phyloP scores from a whole-genome alignment of 1,284 basidiomycete genomes.

The Gymnopus androsaceus region DNA sequence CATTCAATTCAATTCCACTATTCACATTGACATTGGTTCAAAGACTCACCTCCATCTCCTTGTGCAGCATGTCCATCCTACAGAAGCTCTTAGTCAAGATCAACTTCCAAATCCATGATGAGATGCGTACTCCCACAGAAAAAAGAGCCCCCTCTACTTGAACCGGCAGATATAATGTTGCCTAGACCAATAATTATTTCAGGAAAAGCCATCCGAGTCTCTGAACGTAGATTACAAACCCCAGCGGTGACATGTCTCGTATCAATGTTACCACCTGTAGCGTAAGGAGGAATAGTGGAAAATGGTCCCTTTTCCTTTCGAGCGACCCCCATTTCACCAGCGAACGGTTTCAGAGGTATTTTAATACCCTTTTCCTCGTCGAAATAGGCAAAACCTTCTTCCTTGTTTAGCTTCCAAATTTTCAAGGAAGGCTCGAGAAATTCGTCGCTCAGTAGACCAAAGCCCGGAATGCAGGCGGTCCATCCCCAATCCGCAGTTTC shows the following conservation, averaged over 20 bases:
- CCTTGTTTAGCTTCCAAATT: slow-evolving; percentile 50
- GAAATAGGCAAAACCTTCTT: slow-evolving; percentile 47
- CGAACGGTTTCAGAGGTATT: slow-evolving; percentile 55
- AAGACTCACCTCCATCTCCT: slow-evolving; percentile 60
- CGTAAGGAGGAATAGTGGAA: slow-evolving; percentile 64
- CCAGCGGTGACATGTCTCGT: slow-evolving; percentile 56
- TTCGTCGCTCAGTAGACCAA: slow-evolving; percentile 59
- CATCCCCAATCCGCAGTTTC: slow-evolving; percentile 61
- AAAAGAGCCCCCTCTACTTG: slow-evolving; percentile 62
- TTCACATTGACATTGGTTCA: too few species aligned
- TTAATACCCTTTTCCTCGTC: slow-evolving; percentile 47
- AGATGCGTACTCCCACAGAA: slow-evolving; percentile 54
- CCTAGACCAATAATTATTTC: too few species aligned
- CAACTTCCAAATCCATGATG: background rate
- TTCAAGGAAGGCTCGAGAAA: slow-evolving; percentile 51
- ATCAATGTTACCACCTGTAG: slow-evolving; percentile 63
- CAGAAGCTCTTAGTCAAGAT: background rate
- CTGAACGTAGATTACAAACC: too few species aligned
- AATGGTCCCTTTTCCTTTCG: slow-evolving; percentile 50
- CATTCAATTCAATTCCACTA: background rate
- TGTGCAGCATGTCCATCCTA: slow-evolving; percentile 68
- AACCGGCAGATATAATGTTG: slow-evolving; percentile 59
- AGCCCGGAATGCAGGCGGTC: slow-evolving; percentile 59
- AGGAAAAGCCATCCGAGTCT: too few species aligned
- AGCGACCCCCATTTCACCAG: slow-evolving; percentile 69